Base-by-base conservation (phyloP, 2,329 filamentous ascomycete genomes). In the Cordyceps militaris region DNA sequence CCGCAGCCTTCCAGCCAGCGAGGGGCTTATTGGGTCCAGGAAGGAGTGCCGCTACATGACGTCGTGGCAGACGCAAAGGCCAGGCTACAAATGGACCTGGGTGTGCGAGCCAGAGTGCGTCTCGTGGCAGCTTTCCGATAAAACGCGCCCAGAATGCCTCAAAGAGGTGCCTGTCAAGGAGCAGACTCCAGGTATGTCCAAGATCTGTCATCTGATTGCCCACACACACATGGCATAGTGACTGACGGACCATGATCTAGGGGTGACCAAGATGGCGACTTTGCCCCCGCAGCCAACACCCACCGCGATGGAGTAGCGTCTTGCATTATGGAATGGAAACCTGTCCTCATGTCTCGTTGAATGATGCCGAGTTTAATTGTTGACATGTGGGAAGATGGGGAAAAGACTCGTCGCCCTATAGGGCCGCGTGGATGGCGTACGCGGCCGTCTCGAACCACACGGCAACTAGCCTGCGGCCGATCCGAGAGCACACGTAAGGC, bases 401-500 rank as follows among this genome's bases (percentile, higher is more conserved):
- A 32, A 32, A 10, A 10, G 6, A 32, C n/a, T n/a, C n/a, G n/a
- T n/a, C 30, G 34, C 34, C 44, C n/a, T 49, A n/a, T 49, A 40
- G 44, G 54, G 54, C 54, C 54, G 44, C 54, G 54, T 42, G 54
- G 43, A 47, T 40, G 26, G 43, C 44, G 34, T 56, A 42, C 54
- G 54, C 54, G 54, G 49, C 53, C 43, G 28, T 32, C 28, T 30
- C 51, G n/a, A 44, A 40, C 50, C 23, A 28, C 34, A 14, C n/a
- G n/a, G 11, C 38, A 11, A 28, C 28, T 54, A 34, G 40, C 28
- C 26, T 30, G 19, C 13, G 23, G 38, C 40, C 40, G 40, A 44
- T 36, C 38, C 36, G 8, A 51, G 21, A n/a, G 36, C 36, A 43
- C 51, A 54, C 51, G 28, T 44, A 54, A 54, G 51, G 51, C 51